A percentile compares a stretch with the other conserved stretches of the same genome.
Conservation (phyloP, 257 asterid species). For the Jacaranda mimosifolia region DNA sequence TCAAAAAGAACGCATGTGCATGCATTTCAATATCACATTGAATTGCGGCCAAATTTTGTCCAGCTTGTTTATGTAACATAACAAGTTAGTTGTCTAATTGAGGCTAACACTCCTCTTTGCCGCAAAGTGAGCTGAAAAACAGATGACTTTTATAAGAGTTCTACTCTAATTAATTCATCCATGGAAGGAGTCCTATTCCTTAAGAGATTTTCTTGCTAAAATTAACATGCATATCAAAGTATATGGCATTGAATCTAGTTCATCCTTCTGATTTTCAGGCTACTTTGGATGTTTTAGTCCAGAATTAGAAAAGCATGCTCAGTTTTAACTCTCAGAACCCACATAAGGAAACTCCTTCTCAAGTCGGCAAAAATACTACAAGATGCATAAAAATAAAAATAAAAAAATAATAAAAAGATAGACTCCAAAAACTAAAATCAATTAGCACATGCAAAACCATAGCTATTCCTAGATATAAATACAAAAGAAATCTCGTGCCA, state of each 20-base stretch:
- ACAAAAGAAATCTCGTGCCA: background rate
- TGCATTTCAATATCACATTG: background rate
- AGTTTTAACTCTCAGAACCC: background rate
- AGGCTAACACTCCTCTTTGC: background rate
- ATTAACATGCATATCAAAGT: background rate
- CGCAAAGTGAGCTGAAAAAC: background rate
- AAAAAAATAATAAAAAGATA: no score
- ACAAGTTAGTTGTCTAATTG: background rate
- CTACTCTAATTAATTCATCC: background rate
- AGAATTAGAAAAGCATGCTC: background rate
- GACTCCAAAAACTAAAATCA: constrained; percentile 8
- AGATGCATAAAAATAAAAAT: background rate
- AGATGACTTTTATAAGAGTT: background rate
- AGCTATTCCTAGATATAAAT: background rate
- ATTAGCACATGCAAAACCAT: background rate
- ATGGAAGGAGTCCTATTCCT: background rate
- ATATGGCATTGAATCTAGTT: background rate
- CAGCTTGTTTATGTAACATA: background rate
- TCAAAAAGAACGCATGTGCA: background rate
- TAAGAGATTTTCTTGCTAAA: background rate
- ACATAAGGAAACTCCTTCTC: background rate
- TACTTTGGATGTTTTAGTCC: background rate
- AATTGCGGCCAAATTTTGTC: no score
- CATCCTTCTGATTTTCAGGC: background rate
- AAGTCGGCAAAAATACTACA: background rate